phyloP scores from a whole-genome alignment of 2,329 filamentous ascomycete genomes.

The Tolypocladium inflatum region DNA sequence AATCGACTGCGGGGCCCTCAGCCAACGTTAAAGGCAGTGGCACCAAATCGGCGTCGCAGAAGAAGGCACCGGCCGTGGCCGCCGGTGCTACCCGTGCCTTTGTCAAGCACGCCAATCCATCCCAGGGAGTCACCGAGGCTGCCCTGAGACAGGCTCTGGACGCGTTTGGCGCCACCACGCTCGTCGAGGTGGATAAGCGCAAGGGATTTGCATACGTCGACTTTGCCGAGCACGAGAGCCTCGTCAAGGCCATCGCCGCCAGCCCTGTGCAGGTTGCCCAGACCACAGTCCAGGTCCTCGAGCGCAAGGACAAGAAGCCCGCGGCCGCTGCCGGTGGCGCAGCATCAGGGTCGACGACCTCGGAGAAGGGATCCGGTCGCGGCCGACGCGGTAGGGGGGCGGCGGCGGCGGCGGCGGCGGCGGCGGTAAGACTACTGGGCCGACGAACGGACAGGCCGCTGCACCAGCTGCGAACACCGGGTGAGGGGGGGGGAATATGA shows the following conservation, averaged over 20 bases:
- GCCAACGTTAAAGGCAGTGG: slow-evolving; percentile 10
- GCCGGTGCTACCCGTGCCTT: slow-evolving; percentile 57
- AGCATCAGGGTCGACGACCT: slow-evolving; percentile 1
- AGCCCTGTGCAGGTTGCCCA: slow-evolving; percentile 78
- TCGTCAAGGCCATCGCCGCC: slow-evolving; percentile 71
- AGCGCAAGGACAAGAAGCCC: slow-evolving; percentile 58
- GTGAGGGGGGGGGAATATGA: not conserved
- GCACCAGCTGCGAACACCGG: slow-evolving; percentile 4
- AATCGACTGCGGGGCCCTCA: slow-evolving; percentile 9
- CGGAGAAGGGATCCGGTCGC: slow-evolving; percentile 12
- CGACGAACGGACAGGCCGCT: slow-evolving; percentile 1
- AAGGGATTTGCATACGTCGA: slow-evolving; percentile 94
- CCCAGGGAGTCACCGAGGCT: slow-evolving; percentile 82
- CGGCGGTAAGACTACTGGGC: slow-evolving; percentile 7
- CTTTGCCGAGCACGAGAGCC: slow-evolving; percentile 62
- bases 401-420: slow-evolving; percentile 9
- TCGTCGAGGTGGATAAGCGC: slow-evolving; percentile 86
- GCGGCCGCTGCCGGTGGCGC: slow-evolving; percentile 6
- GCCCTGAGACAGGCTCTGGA: slow-evolving; percentile 67
- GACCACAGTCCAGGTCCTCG: slow-evolving; percentile 77
- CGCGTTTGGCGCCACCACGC: slow-evolving; percentile 62
- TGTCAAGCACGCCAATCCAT: slow-evolving; percentile 75
- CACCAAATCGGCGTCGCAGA: slow-evolving; percentile 19
- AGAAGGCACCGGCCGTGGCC: slow-evolving; percentile 20
- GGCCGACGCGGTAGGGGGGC: slow-evolving; percentile 11